Evolutionary conservation across 805 yeast species (phyloP).

Genomic region (Kazachstania psychrophila): DNA sequence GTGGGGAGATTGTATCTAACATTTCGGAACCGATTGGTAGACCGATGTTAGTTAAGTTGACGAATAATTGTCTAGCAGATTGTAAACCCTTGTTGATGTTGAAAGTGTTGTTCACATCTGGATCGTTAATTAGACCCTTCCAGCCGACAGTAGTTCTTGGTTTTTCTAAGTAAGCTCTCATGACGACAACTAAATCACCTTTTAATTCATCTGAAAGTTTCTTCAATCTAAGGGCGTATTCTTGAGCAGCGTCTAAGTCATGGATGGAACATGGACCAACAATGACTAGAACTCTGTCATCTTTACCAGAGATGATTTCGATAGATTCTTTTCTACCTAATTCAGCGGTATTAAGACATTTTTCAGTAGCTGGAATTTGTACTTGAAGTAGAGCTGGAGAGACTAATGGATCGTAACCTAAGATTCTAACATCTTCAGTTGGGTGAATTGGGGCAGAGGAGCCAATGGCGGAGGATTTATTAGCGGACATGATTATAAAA

Average conservation of each 20-base stretch:
- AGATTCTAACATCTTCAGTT: conserved; percentile 67
- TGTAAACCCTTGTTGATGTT: conserved; percentile 91
- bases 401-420: conserved; percentile 88
- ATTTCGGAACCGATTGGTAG: conserved; percentile 94
- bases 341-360: conserved; percentile 53
- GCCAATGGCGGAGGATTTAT: conserved; percentile 31
- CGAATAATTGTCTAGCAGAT: conserved; percentile 76
- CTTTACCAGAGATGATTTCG: conserved; percentile 60
- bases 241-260: conserved; percentile 82
- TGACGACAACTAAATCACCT: conserved; percentile 71
- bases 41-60: conserved; percentile 64
- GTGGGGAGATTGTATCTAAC: conserved; percentile 97
- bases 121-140: conserved; percentile 97
- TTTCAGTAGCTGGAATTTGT: conserved; percentile 60
- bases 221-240: conserved; percentile 66
- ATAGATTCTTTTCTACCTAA: conserved; percentile 73
- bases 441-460: conserved; percentile 40
- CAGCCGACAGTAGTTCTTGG: conserved; percentile 99
- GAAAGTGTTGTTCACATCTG: conserved; percentile 85
- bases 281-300: conserved; percentile 77
- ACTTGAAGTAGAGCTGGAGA: conserved; percentile 87
- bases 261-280: conserved; percentile 98
- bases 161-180: conserved; percentile 97
- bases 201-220: conserved; percentile 59
- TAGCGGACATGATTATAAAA: not conserved